Evolutionary conservation across 441 rosid genomes (phyloP).

Genomic region (Sinapis alba): DNA sequence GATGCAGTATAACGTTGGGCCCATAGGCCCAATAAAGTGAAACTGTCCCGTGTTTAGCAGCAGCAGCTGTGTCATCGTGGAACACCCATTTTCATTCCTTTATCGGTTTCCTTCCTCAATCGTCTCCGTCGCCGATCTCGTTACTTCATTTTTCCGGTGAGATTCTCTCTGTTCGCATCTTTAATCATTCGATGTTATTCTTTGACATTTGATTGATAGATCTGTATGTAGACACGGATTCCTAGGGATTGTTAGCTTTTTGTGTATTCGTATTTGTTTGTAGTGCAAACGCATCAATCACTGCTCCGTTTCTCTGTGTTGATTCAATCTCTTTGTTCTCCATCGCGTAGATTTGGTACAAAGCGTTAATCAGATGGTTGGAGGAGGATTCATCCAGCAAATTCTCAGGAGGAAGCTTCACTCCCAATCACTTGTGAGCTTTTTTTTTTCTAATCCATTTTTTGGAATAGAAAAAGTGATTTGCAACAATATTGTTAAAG

Average conservation of each 20-base stretch:
- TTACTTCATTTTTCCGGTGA: constrained; percentile 30
- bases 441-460: neutral
- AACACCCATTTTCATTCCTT: too few species aligned
- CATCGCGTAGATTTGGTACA: constrained; percentile 42
- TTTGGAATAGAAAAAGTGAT: neutral
- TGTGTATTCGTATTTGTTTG: constrained; percentile 13
- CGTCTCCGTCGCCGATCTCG: constrained; percentile 39
- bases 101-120: constrained; percentile 31
- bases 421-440: constrained; percentile 44
- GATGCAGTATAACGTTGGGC: neutral
- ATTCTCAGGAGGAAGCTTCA: constrained; percentile 85
- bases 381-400: constrained; percentile 89
- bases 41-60: constrained; percentile 10
- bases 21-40: constrained; percentile 22
- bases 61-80: constrained; percentile 36
- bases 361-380: constrained; percentile 67
- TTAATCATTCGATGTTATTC: neutral
- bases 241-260: constrained; percentile 17
- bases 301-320: neutral
- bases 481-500: neutral
- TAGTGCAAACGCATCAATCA: neutral
- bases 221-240: constrained; percentile 21
- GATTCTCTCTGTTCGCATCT: constrained; percentile 2
- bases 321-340: constrained; percentile 21
- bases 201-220: constrained; percentile 18